These are phyloP conservation scores for Aspergillus cejpii DNA, from an alignment of 2,329 filamentous ascomycete genomes.

Conservation along the genomic window DNA sequence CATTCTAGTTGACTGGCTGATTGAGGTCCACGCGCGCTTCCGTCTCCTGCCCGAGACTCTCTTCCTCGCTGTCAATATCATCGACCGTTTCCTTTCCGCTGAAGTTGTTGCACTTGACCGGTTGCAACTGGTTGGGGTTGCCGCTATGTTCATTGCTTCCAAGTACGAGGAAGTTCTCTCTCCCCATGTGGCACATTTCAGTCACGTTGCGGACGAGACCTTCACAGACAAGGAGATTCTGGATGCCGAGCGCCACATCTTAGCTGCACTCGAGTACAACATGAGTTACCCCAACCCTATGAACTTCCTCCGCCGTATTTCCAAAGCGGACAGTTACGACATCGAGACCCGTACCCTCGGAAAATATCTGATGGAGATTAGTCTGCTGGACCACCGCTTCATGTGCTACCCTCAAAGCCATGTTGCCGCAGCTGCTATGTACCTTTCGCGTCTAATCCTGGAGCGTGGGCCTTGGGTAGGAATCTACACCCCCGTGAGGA, in stretches of 20 bases:
- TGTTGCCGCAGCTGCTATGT: constrained; percentile 89
- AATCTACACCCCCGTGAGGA: neutral
- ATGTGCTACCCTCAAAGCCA: constrained; percentile 84
- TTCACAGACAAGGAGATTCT: constrained; percentile 94
- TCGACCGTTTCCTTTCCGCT: constrained; percentile 91
- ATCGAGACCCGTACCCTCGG: constrained; percentile 94
- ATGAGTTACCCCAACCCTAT: constrained; percentile 98
- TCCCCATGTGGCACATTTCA: constrained; percentile 94
- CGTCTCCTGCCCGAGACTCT: constrained; percentile 91
- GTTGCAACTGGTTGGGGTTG: constrained; percentile 92
- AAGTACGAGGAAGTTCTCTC: constrained; percentile 99
- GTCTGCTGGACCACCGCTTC: constrained; percentile 89
- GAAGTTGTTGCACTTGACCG: constrained; percentile 96
- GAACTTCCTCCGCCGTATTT: constrained; percentile 98
- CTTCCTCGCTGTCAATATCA: constrained; percentile 95
- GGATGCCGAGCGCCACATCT: constrained; percentile 91
- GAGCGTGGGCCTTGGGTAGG: constrained; percentile 86
- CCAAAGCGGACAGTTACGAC: constrained; percentile 98
- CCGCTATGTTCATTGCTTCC: constrained; percentile 98
- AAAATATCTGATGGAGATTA: constrained; percentile 97
- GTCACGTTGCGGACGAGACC: constrained; percentile 91
- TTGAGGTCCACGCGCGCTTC: constrained; percentile 96
- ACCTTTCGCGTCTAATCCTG: constrained; percentile 81
- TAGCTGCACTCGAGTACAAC: constrained; percentile 88
- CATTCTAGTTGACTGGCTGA: constrained; percentile 95